These are phyloP conservation scores for Galerina sulciceps DNA, from an alignment of 768 basidiomycete species.

Conservation along the genomic window DNA sequence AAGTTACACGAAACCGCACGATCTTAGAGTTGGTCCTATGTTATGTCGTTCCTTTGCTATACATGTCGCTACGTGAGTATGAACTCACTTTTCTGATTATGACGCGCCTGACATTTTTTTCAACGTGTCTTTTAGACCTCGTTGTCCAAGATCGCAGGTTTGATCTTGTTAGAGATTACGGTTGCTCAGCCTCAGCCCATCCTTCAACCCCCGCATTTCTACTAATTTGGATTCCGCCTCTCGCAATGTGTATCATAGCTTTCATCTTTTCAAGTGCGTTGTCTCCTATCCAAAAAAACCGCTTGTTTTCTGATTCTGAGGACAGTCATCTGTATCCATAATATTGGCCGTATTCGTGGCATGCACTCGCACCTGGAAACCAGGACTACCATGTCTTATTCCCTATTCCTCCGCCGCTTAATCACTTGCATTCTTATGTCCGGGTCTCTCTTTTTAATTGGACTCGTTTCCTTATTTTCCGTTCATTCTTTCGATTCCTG, in stretches of 20 bases:
- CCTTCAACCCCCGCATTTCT: conserved; percentile 44
- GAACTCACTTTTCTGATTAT: not conserved
- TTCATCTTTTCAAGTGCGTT: conserved; percentile 47
- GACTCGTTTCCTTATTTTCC: conserved; percentile 41
- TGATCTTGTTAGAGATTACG: conserved; percentile 60
- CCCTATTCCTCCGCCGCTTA: conserved; percentile 61
- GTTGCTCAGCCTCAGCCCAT: conserved; percentile 55
- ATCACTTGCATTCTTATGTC: conserved; percentile 50
- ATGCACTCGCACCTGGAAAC: conserved; percentile 42
- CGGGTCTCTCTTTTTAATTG: conserved; percentile 41
- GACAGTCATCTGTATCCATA: conserved; percentile 38
- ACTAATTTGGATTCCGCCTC: conserved; percentile 50
- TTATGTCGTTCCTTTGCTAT: conserved; percentile 57
- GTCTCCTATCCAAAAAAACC: not conserved
- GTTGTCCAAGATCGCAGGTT: conserved; percentile 67
- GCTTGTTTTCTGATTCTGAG: not conserved
- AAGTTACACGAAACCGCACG: conserved; percentile 42
- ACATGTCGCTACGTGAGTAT: conserved; percentile 62
- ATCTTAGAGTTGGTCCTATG: conserved; percentile 53
- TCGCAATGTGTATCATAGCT: conserved; percentile 43
- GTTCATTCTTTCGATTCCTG: conserved; percentile 37
- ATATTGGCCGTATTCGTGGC: conserved; percentile 29
- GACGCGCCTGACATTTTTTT: not conserved
- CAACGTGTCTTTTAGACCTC: conserved; percentile 40
- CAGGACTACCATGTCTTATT: conserved; percentile 44